phyloP scores from a whole-genome alignment of 768 basidiomycete species.

The Tylopilus vinaceipallidus region DNA sequence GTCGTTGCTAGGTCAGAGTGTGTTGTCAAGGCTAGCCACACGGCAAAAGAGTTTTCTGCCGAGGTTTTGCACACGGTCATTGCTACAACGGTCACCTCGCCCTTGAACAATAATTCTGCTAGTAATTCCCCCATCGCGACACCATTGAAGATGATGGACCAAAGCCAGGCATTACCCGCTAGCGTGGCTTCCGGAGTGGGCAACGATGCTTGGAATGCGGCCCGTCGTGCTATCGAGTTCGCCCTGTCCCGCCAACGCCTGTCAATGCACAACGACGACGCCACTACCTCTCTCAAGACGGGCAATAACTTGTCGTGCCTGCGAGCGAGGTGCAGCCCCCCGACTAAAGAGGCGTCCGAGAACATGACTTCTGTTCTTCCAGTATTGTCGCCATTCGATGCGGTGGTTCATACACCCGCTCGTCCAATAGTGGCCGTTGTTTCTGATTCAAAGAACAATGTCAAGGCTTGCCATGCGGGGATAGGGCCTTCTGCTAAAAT shows the following conservation, averaged over 20 bases:
- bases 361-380: too few species aligned
- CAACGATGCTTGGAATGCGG: neutral
- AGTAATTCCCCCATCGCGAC: neutral
- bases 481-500: neutral
- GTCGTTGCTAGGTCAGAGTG: neutral
- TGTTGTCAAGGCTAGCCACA: neutral
- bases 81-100: conserved; percentile 1
- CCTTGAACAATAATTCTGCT: neutral
- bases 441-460: neutral
- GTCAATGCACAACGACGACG: too few species aligned
- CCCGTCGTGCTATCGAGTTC: neutral
- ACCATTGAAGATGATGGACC: neutral
- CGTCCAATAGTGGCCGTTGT: neutral
- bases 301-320: too few species aligned
- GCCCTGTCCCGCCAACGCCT: too few species aligned
- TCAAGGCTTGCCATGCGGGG: neutral
- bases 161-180: neutral
- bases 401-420: neutral
- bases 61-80: neutral
- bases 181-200: neutral
- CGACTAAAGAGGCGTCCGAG: too few species aligned
- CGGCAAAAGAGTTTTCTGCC: neutral
- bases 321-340: too few species aligned
- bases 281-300: too few species aligned
- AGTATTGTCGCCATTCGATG: too few species aligned